Evolutionary conservation across 345 rosid genomes (phyloP).

Genomic region (Hibiscus syriacus): DNA sequence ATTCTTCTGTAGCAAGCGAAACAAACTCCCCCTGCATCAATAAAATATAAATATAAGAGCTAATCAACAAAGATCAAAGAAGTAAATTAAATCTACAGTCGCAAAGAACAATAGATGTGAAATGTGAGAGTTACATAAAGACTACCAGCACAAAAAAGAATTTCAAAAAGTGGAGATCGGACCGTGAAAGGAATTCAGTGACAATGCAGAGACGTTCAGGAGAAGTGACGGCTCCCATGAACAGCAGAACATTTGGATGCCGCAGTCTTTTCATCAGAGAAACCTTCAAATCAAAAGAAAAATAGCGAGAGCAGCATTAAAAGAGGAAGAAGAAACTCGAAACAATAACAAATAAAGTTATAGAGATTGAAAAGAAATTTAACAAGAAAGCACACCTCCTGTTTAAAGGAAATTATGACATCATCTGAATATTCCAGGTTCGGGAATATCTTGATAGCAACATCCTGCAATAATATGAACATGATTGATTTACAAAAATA

Average conservation of each 20-base stretch:
- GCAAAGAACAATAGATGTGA: background rate
- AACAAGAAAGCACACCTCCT: conserved; percentile 49
- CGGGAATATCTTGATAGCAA: conserved; percentile 92
- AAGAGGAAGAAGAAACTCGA: background rate
- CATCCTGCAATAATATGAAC: conserved; percentile 63
- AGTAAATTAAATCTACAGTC: background rate
- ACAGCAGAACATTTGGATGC: conserved; percentile 85
- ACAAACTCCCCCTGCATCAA: conserved; percentile 88
- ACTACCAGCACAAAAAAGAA: background rate
- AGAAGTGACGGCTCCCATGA: conserved; percentile 96
- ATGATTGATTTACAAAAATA: conserved; percentile 12
- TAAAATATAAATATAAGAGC: conserved; percentile 4
- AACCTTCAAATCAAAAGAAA: conserved; percentile 42
- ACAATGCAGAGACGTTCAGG: conserved; percentile 90
- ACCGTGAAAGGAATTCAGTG: conserved; percentile 99
- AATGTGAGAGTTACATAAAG: background rate
- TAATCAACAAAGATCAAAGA: background rate
- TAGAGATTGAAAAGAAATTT: background rate
- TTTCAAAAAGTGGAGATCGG: conserved; percentile 13
- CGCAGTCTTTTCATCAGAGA: conserved; percentile 87
- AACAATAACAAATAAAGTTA: background rate
- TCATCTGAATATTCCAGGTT: conserved; percentile 89
- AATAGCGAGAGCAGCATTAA: background rate
- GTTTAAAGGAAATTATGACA: conserved; percentile 62
- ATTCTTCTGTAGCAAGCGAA: conserved; percentile 74